A percentile compares a stretch with the other conserved stretches of the same genome.
Evolutionary conservation across 768 basidiomycete species (phyloP).

Genomic region (Tulasnella sp.): DNA sequence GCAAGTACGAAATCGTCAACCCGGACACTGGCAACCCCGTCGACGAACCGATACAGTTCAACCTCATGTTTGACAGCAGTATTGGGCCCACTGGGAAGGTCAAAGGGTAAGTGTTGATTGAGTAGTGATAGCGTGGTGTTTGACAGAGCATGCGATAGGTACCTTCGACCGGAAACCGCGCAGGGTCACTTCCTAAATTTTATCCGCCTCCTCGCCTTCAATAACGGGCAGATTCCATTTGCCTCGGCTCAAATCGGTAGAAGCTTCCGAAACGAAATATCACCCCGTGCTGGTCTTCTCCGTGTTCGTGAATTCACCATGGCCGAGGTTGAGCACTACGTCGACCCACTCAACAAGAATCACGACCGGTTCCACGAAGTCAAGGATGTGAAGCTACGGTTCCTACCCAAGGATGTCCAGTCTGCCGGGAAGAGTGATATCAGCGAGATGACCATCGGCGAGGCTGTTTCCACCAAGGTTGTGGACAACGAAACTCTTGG

Average conservation of each 20-base stretch:
- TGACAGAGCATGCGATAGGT: too few relatives aligned
- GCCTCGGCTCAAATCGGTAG: slow-evolving; percentile 95
- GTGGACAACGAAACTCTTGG: slow-evolving; percentile 96
- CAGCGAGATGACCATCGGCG: slow-evolving; percentile 62
- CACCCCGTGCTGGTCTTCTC: slow-evolving; percentile 87
- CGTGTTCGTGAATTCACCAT: slow-evolving; percentile 98
- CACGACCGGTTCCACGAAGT: slow-evolving; percentile 78
- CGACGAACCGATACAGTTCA: slow-evolving; percentile 87
- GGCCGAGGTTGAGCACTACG: slow-evolving; percentile 99
- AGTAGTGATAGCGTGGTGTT: background rate
- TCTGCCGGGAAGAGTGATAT: slow-evolving; percentile 54
- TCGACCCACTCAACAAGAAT: slow-evolving; percentile 84
- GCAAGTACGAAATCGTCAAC: slow-evolving; percentile 65
- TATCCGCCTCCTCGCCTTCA: slow-evolving; percentile 90
- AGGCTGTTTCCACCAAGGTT: slow-evolving; percentile 72
- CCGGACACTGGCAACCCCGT: slow-evolving; percentile 91
- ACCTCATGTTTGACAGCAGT: slow-evolving; percentile 95
- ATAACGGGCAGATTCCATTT: slow-evolving; percentile 92
- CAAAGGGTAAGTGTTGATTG: slow-evolving; percentile 52
- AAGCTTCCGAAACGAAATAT: slow-evolving; percentile 96
- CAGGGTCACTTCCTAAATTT: slow-evolving; percentile 99
- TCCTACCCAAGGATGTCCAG: slow-evolving; percentile 81
- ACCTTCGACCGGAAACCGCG: slow-evolving; percentile 93
- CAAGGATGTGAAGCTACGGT: slow-evolving; percentile 54
- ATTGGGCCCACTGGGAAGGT: slow-evolving; percentile 97